Base-by-base conservation (phyloP, 208 protist species). In the Acanthamoeba triangularis region DNA sequence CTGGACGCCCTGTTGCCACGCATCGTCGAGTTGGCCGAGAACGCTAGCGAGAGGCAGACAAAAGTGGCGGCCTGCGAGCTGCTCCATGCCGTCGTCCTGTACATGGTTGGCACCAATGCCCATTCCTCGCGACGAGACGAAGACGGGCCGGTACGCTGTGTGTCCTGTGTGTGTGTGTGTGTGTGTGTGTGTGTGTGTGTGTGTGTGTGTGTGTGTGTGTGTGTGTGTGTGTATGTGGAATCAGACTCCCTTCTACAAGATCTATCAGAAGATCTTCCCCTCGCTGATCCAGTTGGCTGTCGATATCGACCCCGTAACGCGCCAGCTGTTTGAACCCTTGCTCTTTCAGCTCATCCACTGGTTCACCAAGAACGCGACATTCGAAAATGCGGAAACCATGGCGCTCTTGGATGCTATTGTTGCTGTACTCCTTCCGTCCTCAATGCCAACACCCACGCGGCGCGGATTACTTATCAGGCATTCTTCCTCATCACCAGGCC, bases 41-140 rank as follows among this genome's bases (percentile, higher is more conserved):
- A 96, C 25, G 94, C 98, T 2, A 96, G 94, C n/a, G 95, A 97
- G 82, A 96, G 95, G 33, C 95, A 97, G 52, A 97, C 98, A 18
- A 98, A 98, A 41, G 96, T 98, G 5, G 98, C 98, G 0, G 98
- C 98, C 16, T 98, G 97, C 90, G 98, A 99, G 95, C 97, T 99
- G 10, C 96, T 99, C 28, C 98, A 99, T 95, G 97, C 97, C n/a
- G 94, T 98, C 6, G 94, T 98, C 3, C 52, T 98, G 14, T 98
- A 95, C 88, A 97, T 97, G 88, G 85, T 99, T 33, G 98, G 97
- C 33, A 96, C 72, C 25, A 96, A 96, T 33, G 96, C 96, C 14
- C 90, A 96, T 8, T 72, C 88, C 14, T 87, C 97, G 96, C 33
- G 92, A 10, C 18, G 74, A 72, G 94, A 67, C 90, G 67, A 94